A percentile compares a stretch with the other conserved stretches of the same genome.
Evolutionary conservation across 495 filamentous ascomycete genomes (phyloP).

Genomic region (Parathielavia hyrcaniae): DNA sequence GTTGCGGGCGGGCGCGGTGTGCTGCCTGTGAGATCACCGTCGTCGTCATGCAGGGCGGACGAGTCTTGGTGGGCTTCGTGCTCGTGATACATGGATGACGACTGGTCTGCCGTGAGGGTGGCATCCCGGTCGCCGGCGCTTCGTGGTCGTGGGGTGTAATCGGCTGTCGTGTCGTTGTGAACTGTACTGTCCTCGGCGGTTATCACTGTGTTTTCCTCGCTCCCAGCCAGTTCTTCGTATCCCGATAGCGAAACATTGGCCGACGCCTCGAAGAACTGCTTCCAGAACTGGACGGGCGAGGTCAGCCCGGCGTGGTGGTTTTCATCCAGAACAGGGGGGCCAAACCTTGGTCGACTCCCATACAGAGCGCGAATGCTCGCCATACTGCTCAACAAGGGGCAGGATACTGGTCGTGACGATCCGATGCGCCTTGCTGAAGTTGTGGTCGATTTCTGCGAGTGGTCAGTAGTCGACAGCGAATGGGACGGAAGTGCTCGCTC

Average conservation of each 20-base stretch:
- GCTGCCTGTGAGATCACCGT: constrained; percentile 47
- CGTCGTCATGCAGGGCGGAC: constrained; percentile 47
- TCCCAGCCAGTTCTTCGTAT: constrained; percentile 71
- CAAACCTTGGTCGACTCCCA: constrained; percentile 92
- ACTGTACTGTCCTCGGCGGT: constrained; percentile 33
- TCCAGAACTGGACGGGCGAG: constrained; percentile 72
- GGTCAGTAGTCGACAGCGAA: constrained; percentile 6
- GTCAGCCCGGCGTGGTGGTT: constrained; percentile 7
- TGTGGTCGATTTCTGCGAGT: constrained; percentile 83
- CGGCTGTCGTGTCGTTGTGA: constrained; percentile 37
- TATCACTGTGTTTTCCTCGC: constrained; percentile 45
- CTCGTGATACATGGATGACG: constrained; percentile 29
- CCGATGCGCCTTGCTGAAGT: constrained; percentile 93
- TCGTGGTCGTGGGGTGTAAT: constrained; percentile 39
- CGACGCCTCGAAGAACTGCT: constrained; percentile 97
- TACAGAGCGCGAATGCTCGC: constrained; percentile 83
- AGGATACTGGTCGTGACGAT: constrained; percentile 93
- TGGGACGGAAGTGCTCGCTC: constrained; percentile 2
- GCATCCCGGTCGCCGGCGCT: constrained; percentile 33
- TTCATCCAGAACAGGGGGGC: too few relatives aligned
- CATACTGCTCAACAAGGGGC: constrained; percentile 93
- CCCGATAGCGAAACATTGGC: constrained; percentile 96
- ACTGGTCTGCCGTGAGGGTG: constrained; percentile 36
- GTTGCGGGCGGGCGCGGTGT: constrained; percentile 47
- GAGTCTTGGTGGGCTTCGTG: constrained; percentile 38